Evolutionary conservation across 805 yeast species (phyloP).

Genomic region (Monosporozyma aerobia): DNA sequence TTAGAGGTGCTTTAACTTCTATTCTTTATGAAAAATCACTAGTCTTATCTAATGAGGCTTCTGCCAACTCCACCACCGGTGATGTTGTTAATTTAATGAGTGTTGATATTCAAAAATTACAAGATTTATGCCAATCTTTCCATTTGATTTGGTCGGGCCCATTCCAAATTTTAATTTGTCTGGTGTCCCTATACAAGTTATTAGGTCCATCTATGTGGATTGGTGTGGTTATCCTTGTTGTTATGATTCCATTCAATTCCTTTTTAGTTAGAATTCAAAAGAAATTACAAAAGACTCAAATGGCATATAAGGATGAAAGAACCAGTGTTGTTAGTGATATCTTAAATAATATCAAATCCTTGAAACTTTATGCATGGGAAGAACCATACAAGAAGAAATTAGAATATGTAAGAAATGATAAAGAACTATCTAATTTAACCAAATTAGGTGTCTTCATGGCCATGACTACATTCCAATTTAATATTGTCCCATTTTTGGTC

Average conservation of each 20-base stretch:
- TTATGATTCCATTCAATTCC: conserved; percentile 76
- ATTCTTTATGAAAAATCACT: conserved; percentile 61
- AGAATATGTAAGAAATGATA: conserved; percentile 75
- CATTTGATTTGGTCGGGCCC: conserved; percentile 90
- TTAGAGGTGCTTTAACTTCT: conserved; percentile 60
- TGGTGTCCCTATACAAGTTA: conserved; percentile 58
- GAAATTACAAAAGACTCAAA: conserved; percentile 69
- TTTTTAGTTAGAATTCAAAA: conserved; percentile 59
- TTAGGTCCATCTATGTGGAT: conserved; percentile 94
- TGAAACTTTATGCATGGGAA: conserved; percentile 96
- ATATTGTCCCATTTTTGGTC: conserved; percentile 80
- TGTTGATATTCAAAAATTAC: conserved; percentile 83
- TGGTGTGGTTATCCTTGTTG: conserved; percentile 69
- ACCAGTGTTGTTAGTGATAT: conserved; percentile 83
- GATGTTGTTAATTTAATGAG: conserved; percentile 93
- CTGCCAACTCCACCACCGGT: conserved; percentile 69
- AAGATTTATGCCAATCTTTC: conserved; percentile 69
- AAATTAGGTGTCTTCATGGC: conserved; percentile 68
- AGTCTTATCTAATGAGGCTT: conserved; percentile 61
- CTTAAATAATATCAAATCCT: conserved; percentile 81
- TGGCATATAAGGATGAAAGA: conserved; percentile 87
- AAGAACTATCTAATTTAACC: conserved; percentile 68
- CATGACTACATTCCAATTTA: conserved; percentile 66
- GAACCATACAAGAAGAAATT: conserved; percentile 67
- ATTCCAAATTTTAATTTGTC: conserved; percentile 71